Evolutionary conservation across 176 grass and related monocot species (phyloP).

Genomic region (Bolboschoenus planiculmis): DNA sequence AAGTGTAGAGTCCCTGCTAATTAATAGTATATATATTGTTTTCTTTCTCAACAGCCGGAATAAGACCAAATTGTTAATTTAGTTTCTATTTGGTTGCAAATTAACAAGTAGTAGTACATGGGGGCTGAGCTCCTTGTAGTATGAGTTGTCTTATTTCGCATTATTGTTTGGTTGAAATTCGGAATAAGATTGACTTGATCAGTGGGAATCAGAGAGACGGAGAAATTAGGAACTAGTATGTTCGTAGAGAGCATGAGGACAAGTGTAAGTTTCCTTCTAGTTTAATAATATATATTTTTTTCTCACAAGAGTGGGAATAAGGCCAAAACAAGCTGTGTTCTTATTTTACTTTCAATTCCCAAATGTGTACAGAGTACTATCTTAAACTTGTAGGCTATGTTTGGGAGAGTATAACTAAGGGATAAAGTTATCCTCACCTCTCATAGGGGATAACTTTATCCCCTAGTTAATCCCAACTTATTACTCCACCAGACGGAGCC

Average conservation of each 20-base stretch:
- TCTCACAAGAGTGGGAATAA: neutral
- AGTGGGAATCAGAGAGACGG: neutral
- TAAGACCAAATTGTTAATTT: neutral
- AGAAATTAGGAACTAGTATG: neutral
- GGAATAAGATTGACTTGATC: neutral
- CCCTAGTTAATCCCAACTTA: too few species aligned
- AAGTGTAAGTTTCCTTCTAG: neutral
- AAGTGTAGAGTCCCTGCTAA: neutral
- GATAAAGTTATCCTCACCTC: too few species aligned
- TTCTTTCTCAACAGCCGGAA: neutral
- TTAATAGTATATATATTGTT: neutral
- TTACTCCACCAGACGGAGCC: too few species aligned
- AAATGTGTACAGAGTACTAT: neutral
- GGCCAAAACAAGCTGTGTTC: neutral
- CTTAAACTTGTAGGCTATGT: neutral
- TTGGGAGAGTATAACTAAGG: too few species aligned
- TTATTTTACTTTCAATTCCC: neutral
- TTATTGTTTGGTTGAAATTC: neutral
- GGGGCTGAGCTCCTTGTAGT: neutral
- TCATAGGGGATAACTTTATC: too few species aligned
- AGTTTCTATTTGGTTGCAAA: neutral
- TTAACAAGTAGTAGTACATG: neutral
- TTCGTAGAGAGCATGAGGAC: neutral
- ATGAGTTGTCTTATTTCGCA: neutral
- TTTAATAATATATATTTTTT: constrained; percentile 3